phyloP scores from a whole-genome alignment of 163 green algal genomes.

The Chlamydomonas reinhardtii region DNA sequence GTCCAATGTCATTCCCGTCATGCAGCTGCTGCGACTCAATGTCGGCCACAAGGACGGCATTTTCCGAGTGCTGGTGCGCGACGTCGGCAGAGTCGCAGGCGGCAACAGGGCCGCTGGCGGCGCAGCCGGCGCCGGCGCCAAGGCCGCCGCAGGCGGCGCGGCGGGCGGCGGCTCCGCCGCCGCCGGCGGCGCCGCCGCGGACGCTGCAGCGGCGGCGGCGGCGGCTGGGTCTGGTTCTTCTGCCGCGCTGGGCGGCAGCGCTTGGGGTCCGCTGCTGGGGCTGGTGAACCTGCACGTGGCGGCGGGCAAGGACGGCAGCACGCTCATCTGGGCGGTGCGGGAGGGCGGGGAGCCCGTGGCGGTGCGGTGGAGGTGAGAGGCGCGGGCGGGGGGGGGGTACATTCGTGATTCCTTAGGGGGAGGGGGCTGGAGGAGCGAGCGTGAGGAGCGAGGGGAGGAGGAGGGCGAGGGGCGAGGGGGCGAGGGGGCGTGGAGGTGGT shows the following conservation, averaged over 20 bases:
- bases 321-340: constrained; percentile 65
- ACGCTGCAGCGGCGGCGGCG: background rate
- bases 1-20: background rate
- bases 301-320: constrained; percentile 65
- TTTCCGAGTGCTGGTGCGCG: constrained; percentile 38
- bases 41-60: constrained; percentile 52
- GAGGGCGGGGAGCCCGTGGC: constrained; percentile 38
- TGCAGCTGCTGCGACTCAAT: constrained; percentile 39
- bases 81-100: background rate
- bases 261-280: constrained; percentile 31
- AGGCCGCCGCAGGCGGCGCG: background rate
- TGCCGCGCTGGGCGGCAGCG: background rate
- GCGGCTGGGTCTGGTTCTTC: background rate
- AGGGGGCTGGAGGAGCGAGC: too few species aligned
- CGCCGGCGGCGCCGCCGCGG: background rate
- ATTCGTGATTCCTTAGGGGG: too few species aligned
- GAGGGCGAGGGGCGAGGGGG: background rate
- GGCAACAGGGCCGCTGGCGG: too few species aligned
- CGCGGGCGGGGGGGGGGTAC: too few species aligned
- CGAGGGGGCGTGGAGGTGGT: background rate
- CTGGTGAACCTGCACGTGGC: constrained; percentile 50
- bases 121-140: background rate
- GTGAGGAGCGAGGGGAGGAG: too few species aligned
- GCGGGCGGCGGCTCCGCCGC: background rate
- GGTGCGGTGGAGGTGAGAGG: constrained; percentile 57